Percentiles rank a stretch among this genome's conserved stretches.
These are phyloP conservation scores for Fusarium mundagurra DNA, from an alignment of 2,329 filamentous ascomycete genomes.

Conservation along the genomic window DNA sequence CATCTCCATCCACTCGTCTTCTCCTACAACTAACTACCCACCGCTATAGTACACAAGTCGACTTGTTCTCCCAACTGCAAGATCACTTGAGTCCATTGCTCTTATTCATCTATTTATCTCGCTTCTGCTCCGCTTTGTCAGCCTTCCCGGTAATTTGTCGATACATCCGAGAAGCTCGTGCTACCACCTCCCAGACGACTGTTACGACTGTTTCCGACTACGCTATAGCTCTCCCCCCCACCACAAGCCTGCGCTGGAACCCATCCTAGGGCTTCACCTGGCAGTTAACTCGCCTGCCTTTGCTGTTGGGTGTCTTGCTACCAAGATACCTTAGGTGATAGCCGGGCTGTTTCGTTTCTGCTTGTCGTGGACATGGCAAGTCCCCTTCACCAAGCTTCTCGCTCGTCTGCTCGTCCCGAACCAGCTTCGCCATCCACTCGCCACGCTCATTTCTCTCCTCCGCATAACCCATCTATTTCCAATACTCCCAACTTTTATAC, in stretches of 20 bases:
- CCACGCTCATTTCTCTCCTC: slow-evolving; percentile 25
- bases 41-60: slow-evolving; percentile 18
- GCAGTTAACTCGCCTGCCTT: slow-evolving; percentile 9
- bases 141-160: slow-evolving; percentile 1
- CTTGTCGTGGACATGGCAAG: slow-evolving; percentile 39
- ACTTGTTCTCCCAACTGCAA: slow-evolving; percentile 27
- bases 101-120: not conserved
- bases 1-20: slow-evolving; percentile 23
- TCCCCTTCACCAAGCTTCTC: slow-evolving; percentile 38
- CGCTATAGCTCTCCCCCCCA: slow-evolving; percentile 21
- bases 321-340: not conserved
- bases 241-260: slow-evolving; percentile 22
- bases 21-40: slow-evolving; percentile 8
- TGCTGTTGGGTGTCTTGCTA: slow-evolving; percentile 8
- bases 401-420: slow-evolving; percentile 35
- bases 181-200: slow-evolving; percentile 20
- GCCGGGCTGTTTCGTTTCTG: not conserved
- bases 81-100: slow-evolving; percentile 3
- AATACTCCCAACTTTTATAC: slow-evolving; percentile 40
- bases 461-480: slow-evolving; percentile 20
- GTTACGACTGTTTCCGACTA: slow-evolving; percentile 21
- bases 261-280: slow-evolving; percentile 24
- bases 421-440: slow-evolving; percentile 35
- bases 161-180: slow-evolving; percentile 26
- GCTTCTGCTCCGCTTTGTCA: not conserved